Evolutionary conservation across 2,329 filamentous ascomycete genomes (phyloP).

Genomic region (Emergomyces pasteurianus): DNA sequence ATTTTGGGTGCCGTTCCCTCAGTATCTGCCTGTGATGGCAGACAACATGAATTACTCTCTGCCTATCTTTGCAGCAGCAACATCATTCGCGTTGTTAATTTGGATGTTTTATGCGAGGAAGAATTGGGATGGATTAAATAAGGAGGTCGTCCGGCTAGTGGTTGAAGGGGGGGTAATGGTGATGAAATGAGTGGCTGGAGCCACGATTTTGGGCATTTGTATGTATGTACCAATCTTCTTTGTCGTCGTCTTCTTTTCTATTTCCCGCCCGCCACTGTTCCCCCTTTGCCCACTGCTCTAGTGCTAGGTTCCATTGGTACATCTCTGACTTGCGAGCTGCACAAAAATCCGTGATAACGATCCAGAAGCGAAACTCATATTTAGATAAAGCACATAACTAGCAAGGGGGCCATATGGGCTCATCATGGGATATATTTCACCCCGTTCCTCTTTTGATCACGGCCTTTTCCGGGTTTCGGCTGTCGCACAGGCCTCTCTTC

Average conservation of each 20-base stretch:
- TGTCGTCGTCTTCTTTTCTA: too few relatives aligned
- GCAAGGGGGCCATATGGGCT: neutral
- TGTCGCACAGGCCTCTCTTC: neutral
- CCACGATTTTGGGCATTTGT: too few relatives aligned
- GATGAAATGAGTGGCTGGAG: too few relatives aligned
- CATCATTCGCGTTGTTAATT: slow-evolving; percentile 9
- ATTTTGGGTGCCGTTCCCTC: slow-evolving; percentile 24
- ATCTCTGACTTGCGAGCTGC: too few relatives aligned
- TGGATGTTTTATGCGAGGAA: slow-evolving; percentile 9
- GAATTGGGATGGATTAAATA: slow-evolving; percentile 9
- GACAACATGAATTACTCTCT: slow-evolving; percentile 29
- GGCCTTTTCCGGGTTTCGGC: neutral
- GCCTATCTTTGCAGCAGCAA: slow-evolving; percentile 16
- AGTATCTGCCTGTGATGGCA: slow-evolving; percentile 21
- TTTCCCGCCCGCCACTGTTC: too few relatives aligned
- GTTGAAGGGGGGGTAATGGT: neutral
- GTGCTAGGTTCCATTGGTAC: too few relatives aligned
- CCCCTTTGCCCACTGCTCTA: too few relatives aligned
- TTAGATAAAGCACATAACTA: neutral
- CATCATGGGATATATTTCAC: neutral
- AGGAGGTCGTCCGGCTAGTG: slow-evolving; percentile 10
- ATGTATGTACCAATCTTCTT: too few relatives aligned
- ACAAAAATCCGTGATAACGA: too few relatives aligned
- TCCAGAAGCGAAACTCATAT: neutral
- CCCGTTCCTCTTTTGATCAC: neutral